Conservation (phyloP, 2,329 filamentous ascomycete genomes). For the Phyllosticta citrichinensis region DNA sequence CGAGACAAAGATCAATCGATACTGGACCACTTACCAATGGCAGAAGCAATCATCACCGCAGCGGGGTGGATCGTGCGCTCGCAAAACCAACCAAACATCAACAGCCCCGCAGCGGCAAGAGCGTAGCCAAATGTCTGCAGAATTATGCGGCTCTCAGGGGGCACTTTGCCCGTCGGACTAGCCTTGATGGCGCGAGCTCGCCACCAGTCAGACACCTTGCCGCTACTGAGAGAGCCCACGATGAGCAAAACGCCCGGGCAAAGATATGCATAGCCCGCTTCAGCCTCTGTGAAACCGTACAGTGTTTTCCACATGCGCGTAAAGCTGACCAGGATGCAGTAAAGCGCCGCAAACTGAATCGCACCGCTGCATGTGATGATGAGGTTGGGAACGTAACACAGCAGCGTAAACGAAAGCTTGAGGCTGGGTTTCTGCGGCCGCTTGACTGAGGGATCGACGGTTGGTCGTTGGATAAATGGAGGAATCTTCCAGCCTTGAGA, state of each 20-base stretch:
- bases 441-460: not conserved
- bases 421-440: not conserved
- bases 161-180: slow-evolving; percentile 17
- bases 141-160: slow-evolving; percentile 30
- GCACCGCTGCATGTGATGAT: slow-evolving; percentile 22
- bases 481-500: not conserved
- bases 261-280: slow-evolving; percentile 29
- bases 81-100: slow-evolving; percentile 35
- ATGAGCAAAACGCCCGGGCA: slow-evolving; percentile 23
- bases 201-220: slow-evolving; percentile 30
- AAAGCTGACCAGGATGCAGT: slow-evolving; percentile 20
- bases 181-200: slow-evolving; percentile 19
- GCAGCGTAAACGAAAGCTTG: slow-evolving; percentile 10
- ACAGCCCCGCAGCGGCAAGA: slow-evolving; percentile 27
- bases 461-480: not conserved
- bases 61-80: slow-evolving; percentile 20
- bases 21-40: slow-evolving; percentile 15
- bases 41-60: slow-evolving; percentile 21
- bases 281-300: slow-evolving; percentile 27
- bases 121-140: slow-evolving; percentile 34
- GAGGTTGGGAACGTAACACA: slow-evolving; percentile 20
- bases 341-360: slow-evolving; percentile 20
- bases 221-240: slow-evolving; percentile 28
- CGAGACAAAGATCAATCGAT: not conserved
- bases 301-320: slow-evolving; percentile 15